These are phyloP conservation scores for Mycosphaerella arachidis DNA, from an alignment of 2,329 filamentous ascomycete species.

Conservation along the genomic window DNA sequence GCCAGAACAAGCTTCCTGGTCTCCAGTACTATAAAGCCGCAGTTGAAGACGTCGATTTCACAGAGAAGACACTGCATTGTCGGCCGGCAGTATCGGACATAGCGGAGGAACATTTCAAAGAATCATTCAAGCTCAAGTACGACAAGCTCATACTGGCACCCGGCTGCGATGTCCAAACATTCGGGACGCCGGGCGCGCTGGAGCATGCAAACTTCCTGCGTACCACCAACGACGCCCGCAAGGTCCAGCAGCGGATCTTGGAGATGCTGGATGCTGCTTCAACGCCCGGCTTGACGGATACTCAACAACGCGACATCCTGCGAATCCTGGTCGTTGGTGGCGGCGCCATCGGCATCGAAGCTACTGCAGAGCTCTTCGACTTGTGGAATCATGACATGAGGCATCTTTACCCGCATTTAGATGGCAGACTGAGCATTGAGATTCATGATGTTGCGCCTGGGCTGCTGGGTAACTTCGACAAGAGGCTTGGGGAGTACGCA, in stretches of 20 bases:
- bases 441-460: constrained; percentile 43
- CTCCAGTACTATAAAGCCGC: constrained; percentile 37
- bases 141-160: constrained; percentile 42
- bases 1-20: constrained; percentile 26
- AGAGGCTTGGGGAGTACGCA: constrained; percentile 41
- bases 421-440: constrained; percentile 38
- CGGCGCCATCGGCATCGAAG: constrained; percentile 41
- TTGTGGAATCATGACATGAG: constrained; percentile 38
- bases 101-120: constrained; percentile 17
- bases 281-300: constrained; percentile 28
- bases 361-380: constrained; percentile 43
- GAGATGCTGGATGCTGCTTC: constrained; percentile 38
- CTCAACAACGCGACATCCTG: constrained; percentile 33
- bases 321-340: constrained; percentile 41
- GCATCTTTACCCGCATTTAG: constrained; percentile 39
- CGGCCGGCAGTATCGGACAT: constrained; percentile 32
- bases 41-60: constrained; percentile 38
- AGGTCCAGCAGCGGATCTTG: constrained; percentile 34
- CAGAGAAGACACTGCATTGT: constrained; percentile 34
- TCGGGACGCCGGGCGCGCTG: constrained; percentile 38
- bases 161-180: constrained; percentile 40
- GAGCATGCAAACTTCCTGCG: constrained; percentile 38
- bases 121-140: constrained; percentile 38
- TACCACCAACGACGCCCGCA: constrained; percentile 35
- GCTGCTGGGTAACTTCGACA: constrained; percentile 41